Conservation (phyloP, 2,329 filamentous ascomycete species). For the Sordariomycetes sp. region DNA sequence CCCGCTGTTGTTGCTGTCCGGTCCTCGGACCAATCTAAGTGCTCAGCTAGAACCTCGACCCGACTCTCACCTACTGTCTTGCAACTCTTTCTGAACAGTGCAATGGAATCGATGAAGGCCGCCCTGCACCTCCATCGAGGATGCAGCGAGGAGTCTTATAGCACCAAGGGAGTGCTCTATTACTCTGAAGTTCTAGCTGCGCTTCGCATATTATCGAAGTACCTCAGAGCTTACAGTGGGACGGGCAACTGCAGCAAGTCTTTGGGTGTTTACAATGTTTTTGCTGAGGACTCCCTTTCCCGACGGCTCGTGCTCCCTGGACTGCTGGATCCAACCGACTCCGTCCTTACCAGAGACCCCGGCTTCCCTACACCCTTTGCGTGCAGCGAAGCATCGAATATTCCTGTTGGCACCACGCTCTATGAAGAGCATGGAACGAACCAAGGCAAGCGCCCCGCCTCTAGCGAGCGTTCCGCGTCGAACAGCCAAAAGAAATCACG, state of each 20-base stretch:
- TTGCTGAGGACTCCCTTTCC: neutral
- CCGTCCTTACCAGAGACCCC: neutral
- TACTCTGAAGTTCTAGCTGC: neutral
- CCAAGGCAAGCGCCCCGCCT: neutral
- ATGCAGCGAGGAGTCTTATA: neutral
- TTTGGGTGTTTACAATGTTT: neutral
- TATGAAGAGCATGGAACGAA: neutral
- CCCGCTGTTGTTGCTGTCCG: neutral
- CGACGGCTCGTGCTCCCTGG: neutral
- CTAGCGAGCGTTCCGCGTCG: neutral
- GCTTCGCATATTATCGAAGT: neutral
- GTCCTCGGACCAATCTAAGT: neutral
- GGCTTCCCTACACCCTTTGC: neutral
- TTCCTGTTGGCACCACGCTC: neutral
- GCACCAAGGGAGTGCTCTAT: neutral
- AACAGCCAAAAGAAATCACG: neutral
- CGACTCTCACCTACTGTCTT: neutral
- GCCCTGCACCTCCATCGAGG: neutral
- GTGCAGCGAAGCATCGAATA: neutral
- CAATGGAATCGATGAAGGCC: neutral
- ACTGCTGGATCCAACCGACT: neutral
- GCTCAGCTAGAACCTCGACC: neutral
- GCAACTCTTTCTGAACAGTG: neutral
- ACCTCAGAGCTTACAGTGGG: neutral
- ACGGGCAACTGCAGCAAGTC: neutral